Evolutionary conservation across 305 asterid species (phyloP), one percentile per base, ranked within the genome.

Genomic region (Ajuga reptans): DNA sequence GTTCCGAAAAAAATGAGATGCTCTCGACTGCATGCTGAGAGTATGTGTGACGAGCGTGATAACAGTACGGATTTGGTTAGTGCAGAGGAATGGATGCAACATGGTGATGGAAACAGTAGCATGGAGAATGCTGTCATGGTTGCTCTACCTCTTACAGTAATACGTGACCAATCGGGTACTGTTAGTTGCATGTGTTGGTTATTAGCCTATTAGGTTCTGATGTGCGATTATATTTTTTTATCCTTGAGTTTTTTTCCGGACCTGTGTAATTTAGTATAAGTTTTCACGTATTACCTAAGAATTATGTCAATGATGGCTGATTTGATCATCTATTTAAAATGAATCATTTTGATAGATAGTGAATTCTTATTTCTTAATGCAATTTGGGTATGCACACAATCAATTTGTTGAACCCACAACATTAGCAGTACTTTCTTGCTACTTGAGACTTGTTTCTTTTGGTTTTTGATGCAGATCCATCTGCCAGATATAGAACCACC

Each of bases 1-100:
- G 78, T 84, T 74, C 92, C 92, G 4, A 92, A 87, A 80, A 87
- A 80, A 78, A 72, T 68, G 83, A 82, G 89, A 73, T 82, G 88
- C 79, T 75, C 84, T 29, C 69, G 75, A 54, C 71, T 69, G 66
- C 69, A 66, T 71, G 68, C 82, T 55, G 85, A 76, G 43, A 72
- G 83, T 75, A 15, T 54, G 37, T 21, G 50, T 34, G 73, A 63
- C 55, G 80, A 78, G 58, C 82, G 58, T 29, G 80, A 66, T 64
- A 68, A 63, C 31, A 34, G 59, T 71, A 64, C 55, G 29, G 76
- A 75, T 69, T 68, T 42, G 46, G 63, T 64, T 21, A n/a, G n/a
- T n/a, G n/a, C n/a, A n/a, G n/a, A n/a, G n/a, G n/a, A n/a, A n/a
- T 68, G 73, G 73, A 41, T 64, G 71, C 79, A 72, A 71, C 82